Base-by-base conservation (phyloP, 2,329 filamentous ascomycete genomes). In the Fragosphaeria purpurea region DNA sequence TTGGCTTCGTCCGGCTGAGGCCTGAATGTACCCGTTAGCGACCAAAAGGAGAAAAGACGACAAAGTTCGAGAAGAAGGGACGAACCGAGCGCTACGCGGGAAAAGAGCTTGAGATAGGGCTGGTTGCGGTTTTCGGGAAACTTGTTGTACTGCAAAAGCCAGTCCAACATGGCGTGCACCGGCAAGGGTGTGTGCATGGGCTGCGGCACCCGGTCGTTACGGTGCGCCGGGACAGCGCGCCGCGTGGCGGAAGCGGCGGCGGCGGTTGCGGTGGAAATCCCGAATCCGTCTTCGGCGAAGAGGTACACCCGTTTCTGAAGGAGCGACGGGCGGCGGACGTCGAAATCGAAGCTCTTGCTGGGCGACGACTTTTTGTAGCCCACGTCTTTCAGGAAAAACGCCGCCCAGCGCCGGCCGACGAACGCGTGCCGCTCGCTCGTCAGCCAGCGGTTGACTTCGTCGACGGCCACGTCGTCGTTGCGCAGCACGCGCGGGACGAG, bases 21-120 rank as follows among this genome's bases (percentile, higher is more conserved):
- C 73, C 77, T 76, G 4, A 13, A 31, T 31, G 5, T 31, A 32
- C 37, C 33, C 12, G 33, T 48, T 10, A 47, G 34, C 10, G 22
- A 7, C 31, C 40, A 22, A 30, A 6, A 42, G 30, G 33, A 44
- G 11, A 34, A 4, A 44, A n/a, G 4, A 9, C 30, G 33, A 4
- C 30, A 44, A 31, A 40, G n/a, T n/a, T n/a, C n/a, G n/a, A n/a
- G n/a, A 7, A 11, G 10, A 52, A 58, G 42, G 8, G 7, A 56
- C 64, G 56, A 62, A 79, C 76, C 77, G 1, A 82, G 64, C 3
- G 72, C 62, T 40, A 82, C 72, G 8, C 80, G 72, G 0, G 77
- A 75, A 55, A 82, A 84, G 0, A 82, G 62, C 55, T 83, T 84
- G 3, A 76, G 63, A 5, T 70, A 65, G 0, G 72, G 65, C 52